These are phyloP conservation scores for Rauvolfia tetraphylla DNA, from an alignment of 257 asterid genomes.

Conservation along the genomic window DNA sequence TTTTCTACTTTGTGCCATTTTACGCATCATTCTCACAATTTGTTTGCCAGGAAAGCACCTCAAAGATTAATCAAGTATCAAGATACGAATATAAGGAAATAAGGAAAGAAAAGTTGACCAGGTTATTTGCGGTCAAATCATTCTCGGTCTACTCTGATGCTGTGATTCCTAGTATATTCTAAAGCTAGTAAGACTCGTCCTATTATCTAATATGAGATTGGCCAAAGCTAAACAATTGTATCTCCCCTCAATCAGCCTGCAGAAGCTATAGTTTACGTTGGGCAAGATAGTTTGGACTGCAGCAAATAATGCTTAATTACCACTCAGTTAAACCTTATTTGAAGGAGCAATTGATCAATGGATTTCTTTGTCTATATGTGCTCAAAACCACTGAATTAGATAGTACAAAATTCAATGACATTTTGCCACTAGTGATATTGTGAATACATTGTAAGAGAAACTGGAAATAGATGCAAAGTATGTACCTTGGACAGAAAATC, in stretches of 20 bases:
- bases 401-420: no score
- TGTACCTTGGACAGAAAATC: slow-evolving; percentile 80
- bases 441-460: no score
- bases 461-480: no score
- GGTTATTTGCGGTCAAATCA: not conserved
- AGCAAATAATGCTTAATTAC: no score
- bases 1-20: not conserved
- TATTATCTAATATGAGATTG: not conserved
- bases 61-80: not conserved
- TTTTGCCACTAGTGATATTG: no score
- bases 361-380: no score
- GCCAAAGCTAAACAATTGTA: not conserved
- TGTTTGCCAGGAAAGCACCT: not conserved
- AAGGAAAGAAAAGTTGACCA: not conserved
- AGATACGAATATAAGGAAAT: not conserved
- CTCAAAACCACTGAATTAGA: no score
- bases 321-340: no score
- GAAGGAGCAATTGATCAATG: no score
- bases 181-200: not conserved
- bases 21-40: not conserved
- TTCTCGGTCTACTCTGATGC: not conserved
- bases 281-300: no score
- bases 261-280: not conserved
- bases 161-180: not conserved
- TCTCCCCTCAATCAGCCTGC: not conserved